Percentiles rank a stretch among this genome's conserved stretches.
phyloP scores from a whole-genome alignment of 2,329 filamentous ascomycete species.

The Sordariomycetes sp. region DNA sequence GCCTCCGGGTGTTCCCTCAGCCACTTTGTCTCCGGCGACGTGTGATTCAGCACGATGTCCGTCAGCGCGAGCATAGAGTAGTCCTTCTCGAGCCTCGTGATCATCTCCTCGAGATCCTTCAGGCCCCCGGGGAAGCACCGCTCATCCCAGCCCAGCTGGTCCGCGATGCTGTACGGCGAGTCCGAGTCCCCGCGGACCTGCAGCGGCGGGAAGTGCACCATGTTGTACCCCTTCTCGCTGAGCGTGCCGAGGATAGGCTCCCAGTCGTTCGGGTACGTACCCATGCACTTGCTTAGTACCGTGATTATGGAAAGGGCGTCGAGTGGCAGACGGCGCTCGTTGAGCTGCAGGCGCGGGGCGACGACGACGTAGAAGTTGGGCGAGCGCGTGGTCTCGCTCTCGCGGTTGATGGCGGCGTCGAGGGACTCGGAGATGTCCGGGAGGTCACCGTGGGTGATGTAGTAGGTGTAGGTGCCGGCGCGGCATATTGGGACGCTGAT shows the following conservation, averaged over 20 bases:
- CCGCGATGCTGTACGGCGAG: constrained; percentile 92
- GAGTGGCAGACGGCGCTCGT: constrained; percentile 65
- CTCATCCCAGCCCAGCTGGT: constrained; percentile 82
- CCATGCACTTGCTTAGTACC: constrained; percentile 96
- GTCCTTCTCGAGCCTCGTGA: constrained; percentile 72
- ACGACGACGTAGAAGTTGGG: constrained; percentile 88
- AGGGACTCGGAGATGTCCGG: constrained; percentile 57
- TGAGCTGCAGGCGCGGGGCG: constrained; percentile 66
- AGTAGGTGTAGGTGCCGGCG: constrained; percentile 87
- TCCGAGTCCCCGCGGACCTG: constrained; percentile 84
- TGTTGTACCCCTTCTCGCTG: constrained; percentile 88
- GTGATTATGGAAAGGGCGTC: constrained; percentile 88
- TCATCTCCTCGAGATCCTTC: constrained; percentile 65
- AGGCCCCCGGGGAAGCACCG: constrained; percentile 76
- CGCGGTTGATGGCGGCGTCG: constrained; percentile 20
- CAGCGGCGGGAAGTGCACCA: constrained; percentile 95
- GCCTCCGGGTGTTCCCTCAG: constrained; percentile 88
- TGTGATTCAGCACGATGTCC: constrained; percentile 97
- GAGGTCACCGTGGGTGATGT: constrained; percentile 82
- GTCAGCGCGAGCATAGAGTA: constrained; percentile 81
- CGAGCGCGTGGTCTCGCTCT: constrained; percentile 44
- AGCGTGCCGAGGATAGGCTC: constrained; percentile 82
- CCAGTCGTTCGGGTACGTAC: constrained; percentile 82
- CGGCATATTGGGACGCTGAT: constrained; percentile 78
- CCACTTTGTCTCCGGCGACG: constrained; percentile 91